phyloP scores from a whole-genome alignment of 306 rosid species.

The Castanopsis chinensis region DNA sequence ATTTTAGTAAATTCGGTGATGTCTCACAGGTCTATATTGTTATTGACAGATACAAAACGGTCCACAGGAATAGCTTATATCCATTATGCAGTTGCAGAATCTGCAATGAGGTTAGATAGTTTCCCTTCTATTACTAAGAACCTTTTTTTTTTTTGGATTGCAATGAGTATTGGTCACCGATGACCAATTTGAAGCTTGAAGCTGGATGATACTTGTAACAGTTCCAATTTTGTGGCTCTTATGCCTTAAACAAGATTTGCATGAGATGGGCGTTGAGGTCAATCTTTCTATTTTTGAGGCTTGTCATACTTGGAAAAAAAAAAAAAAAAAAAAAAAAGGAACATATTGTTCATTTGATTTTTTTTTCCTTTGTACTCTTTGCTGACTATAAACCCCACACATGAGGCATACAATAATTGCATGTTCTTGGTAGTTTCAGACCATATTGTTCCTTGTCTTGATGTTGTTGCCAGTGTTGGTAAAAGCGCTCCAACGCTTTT shows the following conservation, averaged over 20 bases:
- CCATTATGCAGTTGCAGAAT: conserved; percentile 51
- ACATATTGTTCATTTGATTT: no score
- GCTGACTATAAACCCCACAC: no score
- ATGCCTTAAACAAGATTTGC: not conserved
- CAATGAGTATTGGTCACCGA: not conserved
- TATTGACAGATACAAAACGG: conserved; percentile 70
- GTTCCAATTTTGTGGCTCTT: not conserved
- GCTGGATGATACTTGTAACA: not conserved
- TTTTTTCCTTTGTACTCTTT: no score
- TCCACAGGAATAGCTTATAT: conserved; percentile 77
- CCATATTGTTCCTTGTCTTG: no score
- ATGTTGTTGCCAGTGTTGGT: no score
- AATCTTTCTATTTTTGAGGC: no score
- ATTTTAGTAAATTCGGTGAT: conserved; percentile 60
- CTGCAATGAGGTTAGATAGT: conserved; percentile 52
- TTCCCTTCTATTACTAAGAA: conserved; percentile 2
- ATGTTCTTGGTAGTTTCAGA: not conserved
- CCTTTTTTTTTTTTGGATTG: not conserved
- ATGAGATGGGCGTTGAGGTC: no score
- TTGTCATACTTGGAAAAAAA: no score
- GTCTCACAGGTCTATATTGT: conserved; percentile 78
- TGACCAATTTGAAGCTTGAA: not conserved
- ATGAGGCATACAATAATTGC: no score
- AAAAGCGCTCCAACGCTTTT: no score
- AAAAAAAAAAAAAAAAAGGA: no score